phyloP scores from a whole-genome alignment of 495 filamentous ascomycete species.

The Annulohypoxylon nitens region DNA sequence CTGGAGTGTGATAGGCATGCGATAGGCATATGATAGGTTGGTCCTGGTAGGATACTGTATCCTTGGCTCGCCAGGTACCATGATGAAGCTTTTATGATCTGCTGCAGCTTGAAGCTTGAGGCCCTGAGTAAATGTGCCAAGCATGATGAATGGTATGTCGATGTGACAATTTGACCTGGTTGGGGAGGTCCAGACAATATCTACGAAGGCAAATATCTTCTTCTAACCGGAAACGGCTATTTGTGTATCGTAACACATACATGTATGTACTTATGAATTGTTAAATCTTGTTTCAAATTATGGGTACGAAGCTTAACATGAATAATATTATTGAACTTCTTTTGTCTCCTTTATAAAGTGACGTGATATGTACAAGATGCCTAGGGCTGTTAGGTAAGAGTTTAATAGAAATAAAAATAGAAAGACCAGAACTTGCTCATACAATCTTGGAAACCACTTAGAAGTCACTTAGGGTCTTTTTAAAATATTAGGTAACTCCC shows the following conservation, averaged over 20 bases:
- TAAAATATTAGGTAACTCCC: not conserved
- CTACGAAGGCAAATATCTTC: not conserved
- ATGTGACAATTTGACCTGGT: constrained; percentile 39
- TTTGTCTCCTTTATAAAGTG: not conserved
- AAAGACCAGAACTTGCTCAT: not conserved
- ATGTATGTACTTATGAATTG: not conserved
- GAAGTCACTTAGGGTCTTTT: constrained; percentile 3
- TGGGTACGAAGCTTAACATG: not conserved
- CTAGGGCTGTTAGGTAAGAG: not conserved
- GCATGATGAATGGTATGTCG: constrained; percentile 36
- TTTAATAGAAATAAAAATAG: not conserved
- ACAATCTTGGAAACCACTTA: not conserved
- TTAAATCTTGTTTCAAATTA: not conserved
- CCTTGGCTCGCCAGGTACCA: constrained; percentile 42
- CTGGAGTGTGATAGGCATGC: constrained; percentile 19
- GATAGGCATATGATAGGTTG: not conserved
- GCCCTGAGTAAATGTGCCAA: constrained; percentile 34
- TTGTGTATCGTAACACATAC: constrained; percentile 1
- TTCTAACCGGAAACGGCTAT: constrained; percentile 31
- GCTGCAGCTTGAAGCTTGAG: constrained; percentile 43
- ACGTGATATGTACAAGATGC: not conserved
- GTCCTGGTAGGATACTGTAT: not conserved
- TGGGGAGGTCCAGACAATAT: constrained; percentile 20
- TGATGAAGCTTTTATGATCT: constrained; percentile 43
- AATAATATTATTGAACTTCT: constrained; percentile 1